phyloP scores from a whole-genome alignment of 495 filamentous ascomycete genomes.

The Cercophora sp. region DNA sequence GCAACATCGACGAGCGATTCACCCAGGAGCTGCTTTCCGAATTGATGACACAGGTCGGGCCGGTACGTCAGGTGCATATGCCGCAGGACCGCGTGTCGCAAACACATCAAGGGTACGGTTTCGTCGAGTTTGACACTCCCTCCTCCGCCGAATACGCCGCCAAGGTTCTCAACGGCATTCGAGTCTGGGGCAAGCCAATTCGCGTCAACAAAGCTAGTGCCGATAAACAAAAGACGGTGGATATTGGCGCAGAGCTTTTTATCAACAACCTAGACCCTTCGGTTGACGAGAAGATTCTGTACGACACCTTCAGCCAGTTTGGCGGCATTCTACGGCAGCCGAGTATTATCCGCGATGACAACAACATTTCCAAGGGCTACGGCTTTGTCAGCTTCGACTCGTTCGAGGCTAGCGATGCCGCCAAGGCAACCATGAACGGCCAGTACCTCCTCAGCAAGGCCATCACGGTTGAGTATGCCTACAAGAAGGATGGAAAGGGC shows the following conservation, averaged over 20 bases:
- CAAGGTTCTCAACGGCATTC: slow-evolving; percentile 92
- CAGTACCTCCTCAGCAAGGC: slow-evolving; percentile 97
- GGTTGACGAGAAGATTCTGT: slow-evolving; percentile 95
- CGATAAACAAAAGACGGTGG: slow-evolving; percentile 93
- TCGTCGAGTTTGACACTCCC: slow-evolving; percentile 95
- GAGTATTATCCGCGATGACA: slow-evolving; percentile 92
- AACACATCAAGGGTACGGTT: slow-evolving; percentile 95
- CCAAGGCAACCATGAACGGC: slow-evolving; percentile 88
- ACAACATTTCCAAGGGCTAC: slow-evolving; percentile 89
- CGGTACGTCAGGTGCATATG: slow-evolving; percentile 94
- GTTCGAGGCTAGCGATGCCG: slow-evolving; percentile 92
- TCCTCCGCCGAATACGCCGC: slow-evolving; percentile 97
- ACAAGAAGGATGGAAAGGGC: slow-evolving; percentile 98
- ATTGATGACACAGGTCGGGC: slow-evolving; percentile 94
- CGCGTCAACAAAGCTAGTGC: slow-evolving; percentile 88
- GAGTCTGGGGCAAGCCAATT: slow-evolving; percentile 90
- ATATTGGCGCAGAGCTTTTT: slow-evolving; percentile 96
- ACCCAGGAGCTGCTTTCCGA: slow-evolving; percentile 91
- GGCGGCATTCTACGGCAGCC: slow-evolving; percentile 77
- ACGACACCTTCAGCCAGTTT: slow-evolving; percentile 94
- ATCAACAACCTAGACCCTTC: slow-evolving; percentile 93
- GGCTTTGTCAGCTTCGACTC: slow-evolving; percentile 93
- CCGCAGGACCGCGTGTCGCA: slow-evolving; percentile 97
- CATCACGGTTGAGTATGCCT: slow-evolving; percentile 93
- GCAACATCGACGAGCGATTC: slow-evolving; percentile 95